Evolutionary conservation across 2,329 filamentous ascomycete species (phyloP).

Genomic region (Aureobasidium lini): DNA sequence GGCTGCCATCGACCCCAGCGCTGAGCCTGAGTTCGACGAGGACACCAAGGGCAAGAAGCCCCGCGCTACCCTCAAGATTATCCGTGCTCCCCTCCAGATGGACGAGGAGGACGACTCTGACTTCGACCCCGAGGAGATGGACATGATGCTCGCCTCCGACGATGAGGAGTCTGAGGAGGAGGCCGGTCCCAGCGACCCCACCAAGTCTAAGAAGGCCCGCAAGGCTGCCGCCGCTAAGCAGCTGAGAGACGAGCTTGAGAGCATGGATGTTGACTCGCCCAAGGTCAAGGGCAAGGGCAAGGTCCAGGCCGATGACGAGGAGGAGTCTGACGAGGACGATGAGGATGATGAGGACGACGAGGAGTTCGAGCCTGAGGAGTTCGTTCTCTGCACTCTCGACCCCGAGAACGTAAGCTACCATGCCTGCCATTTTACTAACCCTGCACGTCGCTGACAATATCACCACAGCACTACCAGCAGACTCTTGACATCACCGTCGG

Average conservation of each 20-base stretch:
- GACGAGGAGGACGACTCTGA: conserved; percentile 57
- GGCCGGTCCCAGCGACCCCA: conserved; percentile 83
- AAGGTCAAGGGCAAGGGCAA: conserved; percentile 65
- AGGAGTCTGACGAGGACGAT: conserved; percentile 44
- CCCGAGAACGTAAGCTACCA: conserved; percentile 68
- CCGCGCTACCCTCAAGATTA: conserved; percentile 83
- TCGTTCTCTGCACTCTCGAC: conserved; percentile 92
- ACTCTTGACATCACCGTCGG: conserved; percentile 85
- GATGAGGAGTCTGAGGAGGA: conserved; percentile 55
- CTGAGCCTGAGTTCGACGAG: conserved; percentile 44
- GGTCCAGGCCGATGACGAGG: conserved; percentile 43
- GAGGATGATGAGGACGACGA: conserved; percentile 54
- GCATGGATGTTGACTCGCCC: conserved; percentile 64
- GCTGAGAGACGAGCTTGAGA: conserved; percentile 49
- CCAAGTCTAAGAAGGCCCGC: conserved; percentile 81
- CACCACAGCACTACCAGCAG: conserved; percentile 82
- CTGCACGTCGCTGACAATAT: conserved; percentile 23
- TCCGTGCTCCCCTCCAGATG: conserved; percentile 61
- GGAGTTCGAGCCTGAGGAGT: conserved; percentile 70
- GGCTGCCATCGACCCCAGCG: conserved; percentile 91
- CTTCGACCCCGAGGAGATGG: conserved; percentile 53
- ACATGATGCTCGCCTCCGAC: conserved; percentile 56
- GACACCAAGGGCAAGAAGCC: conserved; percentile 41
- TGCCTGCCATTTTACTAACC: not conserved
- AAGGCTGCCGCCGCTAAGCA: conserved; percentile 66